These are phyloP conservation scores for Friedmanniomyces endolithicus DNA, from an alignment of 495 filamentous ascomycete genomes.

Conservation along the genomic window DNA sequence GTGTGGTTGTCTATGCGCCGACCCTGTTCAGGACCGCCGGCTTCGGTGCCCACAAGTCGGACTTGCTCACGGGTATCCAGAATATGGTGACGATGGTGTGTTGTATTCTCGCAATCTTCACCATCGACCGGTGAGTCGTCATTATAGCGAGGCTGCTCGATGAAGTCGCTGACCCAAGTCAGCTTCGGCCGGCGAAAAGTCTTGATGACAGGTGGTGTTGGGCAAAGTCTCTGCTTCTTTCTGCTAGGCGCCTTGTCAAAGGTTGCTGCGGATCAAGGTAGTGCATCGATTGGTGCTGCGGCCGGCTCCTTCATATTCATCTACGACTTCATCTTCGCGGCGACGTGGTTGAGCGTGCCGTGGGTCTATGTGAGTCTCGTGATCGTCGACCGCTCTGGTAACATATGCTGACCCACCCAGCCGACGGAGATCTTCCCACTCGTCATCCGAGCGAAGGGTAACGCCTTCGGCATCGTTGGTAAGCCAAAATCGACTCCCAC, in stretches of 20 bases:
- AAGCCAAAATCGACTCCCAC: conserved; percentile 36
- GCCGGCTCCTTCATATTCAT: conserved; percentile 56
- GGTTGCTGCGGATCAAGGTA: conserved; percentile 43
- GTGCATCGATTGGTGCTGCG: conserved; percentile 22
- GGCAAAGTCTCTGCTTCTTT: conserved; percentile 49
- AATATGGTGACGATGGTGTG: conserved; percentile 51
- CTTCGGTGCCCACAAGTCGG: conserved; percentile 40
- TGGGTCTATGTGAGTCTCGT: conserved; percentile 39
- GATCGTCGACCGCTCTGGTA: no score
- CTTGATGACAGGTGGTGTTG: conserved; percentile 50
- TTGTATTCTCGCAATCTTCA: conserved; percentile 51
- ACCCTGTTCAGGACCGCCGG: conserved; percentile 57
- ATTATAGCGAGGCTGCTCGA: neutral
- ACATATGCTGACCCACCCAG: conserved; percentile 28
- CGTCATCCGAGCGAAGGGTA: conserved; percentile 52
- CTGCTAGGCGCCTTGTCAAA: conserved; percentile 44
- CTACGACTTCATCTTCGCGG: conserved; percentile 54
- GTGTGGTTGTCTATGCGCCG: conserved; percentile 51
- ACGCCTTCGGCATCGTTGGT: conserved; percentile 56
- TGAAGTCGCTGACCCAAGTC: neutral
- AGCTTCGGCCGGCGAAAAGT: conserved; percentile 55
- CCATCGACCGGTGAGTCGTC: conserved; percentile 34
- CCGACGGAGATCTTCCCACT: conserved; percentile 60
- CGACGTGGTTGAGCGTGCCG: conserved; percentile 57
- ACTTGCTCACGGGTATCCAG: conserved; percentile 54